These are phyloP conservation scores for Coemansia javaensis DNA, from an alignment of 192 early-diverging fungal genomes.

Conservation along the genomic window DNA sequence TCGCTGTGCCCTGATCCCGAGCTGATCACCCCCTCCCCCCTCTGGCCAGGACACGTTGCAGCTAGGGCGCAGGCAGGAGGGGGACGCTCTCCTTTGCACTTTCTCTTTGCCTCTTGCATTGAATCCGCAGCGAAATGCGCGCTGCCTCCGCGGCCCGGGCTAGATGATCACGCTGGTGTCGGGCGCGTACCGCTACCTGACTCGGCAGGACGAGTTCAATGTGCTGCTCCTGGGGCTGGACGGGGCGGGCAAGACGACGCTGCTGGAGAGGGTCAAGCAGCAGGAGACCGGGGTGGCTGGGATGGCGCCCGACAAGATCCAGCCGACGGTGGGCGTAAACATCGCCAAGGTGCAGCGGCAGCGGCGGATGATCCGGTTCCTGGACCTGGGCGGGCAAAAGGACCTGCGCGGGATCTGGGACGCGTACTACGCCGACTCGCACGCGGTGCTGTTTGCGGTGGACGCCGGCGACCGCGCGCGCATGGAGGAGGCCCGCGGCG, in stretches of 20 bases:
- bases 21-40: too few relatives aligned
- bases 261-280: constrained; percentile 87
- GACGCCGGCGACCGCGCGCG: constrained; percentile 76
- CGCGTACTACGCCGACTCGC: constrained; percentile 89
- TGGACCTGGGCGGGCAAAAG: constrained; percentile 90
- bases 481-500: constrained; percentile 44
- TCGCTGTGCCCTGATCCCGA: too few relatives aligned
- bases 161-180: constrained; percentile 90
- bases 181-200: constrained; percentile 85
- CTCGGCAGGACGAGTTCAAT: constrained; percentile 86
- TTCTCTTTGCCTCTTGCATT: too few relatives aligned
- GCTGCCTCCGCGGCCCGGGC: too few relatives aligned
- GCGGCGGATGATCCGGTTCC: constrained; percentile 64
- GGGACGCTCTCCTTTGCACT: too few relatives aligned
- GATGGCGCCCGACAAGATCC: constrained; percentile 84
- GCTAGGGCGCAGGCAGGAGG: too few relatives aligned
- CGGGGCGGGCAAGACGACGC: constrained; percentile 97
- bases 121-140: too few relatives aligned
- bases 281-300: constrained; percentile 66
- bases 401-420: constrained; percentile 90
- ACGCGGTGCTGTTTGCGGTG: constrained; percentile 90
- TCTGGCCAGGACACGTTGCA: too few relatives aligned
- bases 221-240: constrained; percentile 96
- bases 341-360: constrained; percentile 52
- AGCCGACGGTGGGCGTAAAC: constrained; percentile 92